Base-by-base conservation (phyloP, 306 rosid genomes). In the Casuarina equisetifolia region DNA sequence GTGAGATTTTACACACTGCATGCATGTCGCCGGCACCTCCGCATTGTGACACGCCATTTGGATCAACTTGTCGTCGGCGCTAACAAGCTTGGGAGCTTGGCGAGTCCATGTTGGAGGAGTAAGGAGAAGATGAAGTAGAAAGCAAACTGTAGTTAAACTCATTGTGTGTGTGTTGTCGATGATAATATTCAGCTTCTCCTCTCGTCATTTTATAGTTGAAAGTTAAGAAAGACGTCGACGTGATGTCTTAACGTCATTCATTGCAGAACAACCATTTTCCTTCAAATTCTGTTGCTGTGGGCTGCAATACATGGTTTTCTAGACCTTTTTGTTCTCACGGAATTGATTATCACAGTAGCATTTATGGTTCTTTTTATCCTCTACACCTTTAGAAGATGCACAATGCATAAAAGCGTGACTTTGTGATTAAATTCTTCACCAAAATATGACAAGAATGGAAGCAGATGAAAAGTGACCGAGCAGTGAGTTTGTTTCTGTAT, bases 21-120 rank as follows among this genome's bases (percentile, higher is more conserved):
- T 64, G 77, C 84, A 69, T 43, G 64, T 19, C 16, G 73, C 17
- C 17, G 82, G 83, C 6, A 12, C 61, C 59, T 84, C 68, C 0
- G 81, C 42, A 10, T 20, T 78, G 39, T 44, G 85, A 48, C 80
- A 72, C 70, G 66, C 72, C 2, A 5, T 69, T 38, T 9, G 43
- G 17, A 81, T 74, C 10, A 78, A 79, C 12, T 51, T 19, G 44
- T 75, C 11, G 32, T 72, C 79, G 32, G 76, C 81, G 50, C 46
- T 51, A 42, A 61, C 85, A 1, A 76, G 81, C 2, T 20, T 57
- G 12, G 39, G 63, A n/a, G n/a, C n/a, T n/a, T n/a, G n/a, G n/a
- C n/a, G n/a, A n/a, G n/a, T n/a, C 51, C 25, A 25, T 1, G 39
- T 46, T 20, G 36, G 49, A 32, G 76, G 77, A 50, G 50, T 63